Evolutionary conservation across 352 stramenopile genomes (phyloP).

Genomic region (Elongisporangium anandrum): DNA sequence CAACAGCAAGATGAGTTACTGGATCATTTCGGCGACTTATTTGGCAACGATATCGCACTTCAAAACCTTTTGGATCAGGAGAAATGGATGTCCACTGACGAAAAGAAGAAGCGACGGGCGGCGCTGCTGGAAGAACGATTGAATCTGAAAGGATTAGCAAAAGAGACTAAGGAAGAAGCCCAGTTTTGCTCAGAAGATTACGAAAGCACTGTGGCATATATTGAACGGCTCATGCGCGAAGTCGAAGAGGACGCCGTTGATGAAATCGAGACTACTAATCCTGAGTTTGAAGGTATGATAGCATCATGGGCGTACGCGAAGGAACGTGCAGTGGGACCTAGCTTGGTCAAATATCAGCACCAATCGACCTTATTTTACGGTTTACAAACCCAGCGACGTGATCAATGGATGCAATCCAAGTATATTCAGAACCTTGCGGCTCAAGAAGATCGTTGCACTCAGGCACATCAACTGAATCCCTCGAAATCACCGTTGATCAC

Average conservation of each 20-base stretch:
- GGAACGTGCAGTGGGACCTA: neutral
- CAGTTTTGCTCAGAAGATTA: constrained; percentile 44
- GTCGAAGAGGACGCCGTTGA: constrained; percentile 7
- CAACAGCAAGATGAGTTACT: constrained; percentile 27
- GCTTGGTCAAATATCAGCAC: constrained; percentile 2
- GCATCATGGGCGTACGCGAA: constrained; percentile 26
- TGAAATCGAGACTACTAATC: neutral
- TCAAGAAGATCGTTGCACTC: constrained; percentile 1
- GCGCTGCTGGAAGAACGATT: constrained; percentile 17
- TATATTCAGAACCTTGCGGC: constrained; percentile 16
- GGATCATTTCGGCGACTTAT: constrained; percentile 35
- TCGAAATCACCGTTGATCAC: constrained; percentile 9
- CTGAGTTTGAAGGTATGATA: constrained; percentile 7
- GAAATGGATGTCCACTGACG: constrained; percentile 32
- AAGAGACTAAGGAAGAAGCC: constrained; percentile 3
- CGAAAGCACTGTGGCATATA: constrained; percentile 37
- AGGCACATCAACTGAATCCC: neutral
- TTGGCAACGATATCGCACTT: constrained; percentile 29
- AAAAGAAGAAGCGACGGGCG: constrained; percentile 13
- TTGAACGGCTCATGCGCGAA: constrained; percentile 42
- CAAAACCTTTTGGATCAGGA: constrained; percentile 48
- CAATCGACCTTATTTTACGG: constrained; percentile 4
- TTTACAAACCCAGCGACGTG: constrained; percentile 15
- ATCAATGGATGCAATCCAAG: constrained; percentile 37
- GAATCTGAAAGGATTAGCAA: neutral